Evolutionary conservation across 257 asterid genomes (phyloP).

Genomic region (Solanum paucissectum): DNA sequence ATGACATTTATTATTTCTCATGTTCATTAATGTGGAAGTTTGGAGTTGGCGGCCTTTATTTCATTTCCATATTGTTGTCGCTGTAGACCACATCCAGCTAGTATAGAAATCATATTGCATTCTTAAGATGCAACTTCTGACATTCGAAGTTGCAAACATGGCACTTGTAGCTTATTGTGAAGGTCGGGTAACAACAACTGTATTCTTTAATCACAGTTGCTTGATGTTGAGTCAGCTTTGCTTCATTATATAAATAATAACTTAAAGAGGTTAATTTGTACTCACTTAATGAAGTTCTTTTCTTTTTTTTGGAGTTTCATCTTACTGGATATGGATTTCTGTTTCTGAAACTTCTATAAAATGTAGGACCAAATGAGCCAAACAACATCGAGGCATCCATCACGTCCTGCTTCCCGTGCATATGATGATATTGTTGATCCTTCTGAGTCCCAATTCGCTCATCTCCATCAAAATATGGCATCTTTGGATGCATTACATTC

Average conservation of each 20-base stretch:
- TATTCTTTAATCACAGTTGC: neutral
- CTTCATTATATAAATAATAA: neutral
- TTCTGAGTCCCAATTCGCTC: constrained; percentile 27
- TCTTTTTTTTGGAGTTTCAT: neutral
- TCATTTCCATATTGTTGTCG: neutral
- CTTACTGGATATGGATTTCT: neutral
- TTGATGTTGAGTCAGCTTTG: neutral
- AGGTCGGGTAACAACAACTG: neutral
- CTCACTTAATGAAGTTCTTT: neutral
- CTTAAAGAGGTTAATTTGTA: neutral
- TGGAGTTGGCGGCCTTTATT: neutral
- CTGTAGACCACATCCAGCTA: neutral
- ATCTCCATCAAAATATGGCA: constrained; percentile 29
- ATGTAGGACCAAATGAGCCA: constrained; percentile 44
- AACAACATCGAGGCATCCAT: constrained; percentile 28
- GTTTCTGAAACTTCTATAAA: neutral
- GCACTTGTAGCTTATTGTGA: neutral
- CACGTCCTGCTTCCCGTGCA: constrained; percentile 33
- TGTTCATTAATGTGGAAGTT: neutral
- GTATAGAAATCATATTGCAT: neutral
- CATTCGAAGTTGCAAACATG: neutral
- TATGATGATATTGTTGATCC: constrained; percentile 23
- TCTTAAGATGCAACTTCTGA: neutral
- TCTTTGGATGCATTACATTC: constrained; percentile 24
- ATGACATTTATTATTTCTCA: neutral